phyloP scores from a whole-genome alignment of 352 stramenopile species.

The Aphanomyces cochlioides region DNA sequence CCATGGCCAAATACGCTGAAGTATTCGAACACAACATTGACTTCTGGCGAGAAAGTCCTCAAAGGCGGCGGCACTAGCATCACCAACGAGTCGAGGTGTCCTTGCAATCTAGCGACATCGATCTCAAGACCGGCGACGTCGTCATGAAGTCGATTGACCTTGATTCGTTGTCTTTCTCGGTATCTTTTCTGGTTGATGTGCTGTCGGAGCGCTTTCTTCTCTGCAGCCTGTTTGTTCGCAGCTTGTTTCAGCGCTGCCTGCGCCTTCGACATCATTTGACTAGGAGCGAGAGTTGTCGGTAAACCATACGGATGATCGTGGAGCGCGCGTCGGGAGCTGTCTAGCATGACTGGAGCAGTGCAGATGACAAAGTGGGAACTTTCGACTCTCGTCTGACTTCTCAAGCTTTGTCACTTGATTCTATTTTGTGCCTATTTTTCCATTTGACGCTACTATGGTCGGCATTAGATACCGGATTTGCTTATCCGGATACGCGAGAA shows the following conservation, averaged over 20 bases:
- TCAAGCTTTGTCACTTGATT: too few species aligned
- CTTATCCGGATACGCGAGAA: too few species aligned
- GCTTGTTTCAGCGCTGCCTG: background rate
- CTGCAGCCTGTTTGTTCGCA: background rate
- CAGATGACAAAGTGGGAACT: too few species aligned
- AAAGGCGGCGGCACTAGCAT: background rate
- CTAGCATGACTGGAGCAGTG: too few species aligned
- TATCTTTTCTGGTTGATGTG: constrained; percentile 21
- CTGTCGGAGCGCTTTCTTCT: constrained; percentile 15
- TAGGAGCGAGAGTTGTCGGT: too few species aligned
- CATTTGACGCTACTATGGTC: too few species aligned
- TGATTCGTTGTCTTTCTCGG: background rate
- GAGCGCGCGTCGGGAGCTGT: too few species aligned
- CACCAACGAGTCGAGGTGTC: background rate
- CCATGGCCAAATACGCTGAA: constrained; percentile 13
- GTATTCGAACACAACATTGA: constrained; percentile 11
- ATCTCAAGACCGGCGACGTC: background rate
- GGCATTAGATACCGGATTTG: too few species aligned
- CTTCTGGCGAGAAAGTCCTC: constrained; percentile 10
- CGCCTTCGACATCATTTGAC: background rate
- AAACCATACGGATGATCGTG: too few species aligned
- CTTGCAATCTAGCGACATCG: constrained; percentile 14
- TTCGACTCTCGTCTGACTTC: too few species aligned
- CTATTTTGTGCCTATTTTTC: too few species aligned
- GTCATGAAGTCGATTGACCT: background rate